These are phyloP conservation scores for Penicillium vulpinum DNA, from an alignment of 2,329 filamentous ascomycete species.

Conservation along the genomic window DNA sequence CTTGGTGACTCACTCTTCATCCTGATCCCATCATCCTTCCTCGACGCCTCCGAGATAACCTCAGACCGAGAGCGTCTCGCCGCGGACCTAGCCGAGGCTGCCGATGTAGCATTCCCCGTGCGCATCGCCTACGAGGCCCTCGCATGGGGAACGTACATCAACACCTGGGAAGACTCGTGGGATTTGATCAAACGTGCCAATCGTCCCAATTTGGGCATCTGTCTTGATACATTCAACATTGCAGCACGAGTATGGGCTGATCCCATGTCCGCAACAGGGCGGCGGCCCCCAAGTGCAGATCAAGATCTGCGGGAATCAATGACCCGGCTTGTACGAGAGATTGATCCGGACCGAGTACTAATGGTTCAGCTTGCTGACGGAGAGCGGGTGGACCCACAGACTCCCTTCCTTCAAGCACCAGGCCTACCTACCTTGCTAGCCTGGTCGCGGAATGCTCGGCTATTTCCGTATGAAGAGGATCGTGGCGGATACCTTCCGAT, in stretches of 20 bases:
- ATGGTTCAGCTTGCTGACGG: conserved; percentile 76
- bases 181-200: conserved; percentile 65
- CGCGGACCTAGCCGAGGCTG: conserved; percentile 21
- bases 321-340: conserved; percentile 51
- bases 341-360: conserved; percentile 66
- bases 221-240: conserved; percentile 77
- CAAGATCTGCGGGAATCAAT: conserved; percentile 56
- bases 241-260: conserved; percentile 70
- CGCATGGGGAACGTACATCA: conserved; percentile 67
- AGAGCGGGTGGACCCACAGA: conserved; percentile 58
- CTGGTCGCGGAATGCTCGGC: conserved; percentile 72
- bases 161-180: conserved; percentile 73
- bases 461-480: conserved; percentile 64
- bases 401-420: conserved; percentile 56
- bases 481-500: conserved; percentile 68
- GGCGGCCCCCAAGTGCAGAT: conserved; percentile 53
- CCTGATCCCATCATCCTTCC: conserved; percentile 27
- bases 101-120: conserved; percentile 22
- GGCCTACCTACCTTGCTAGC: conserved; percentile 66
- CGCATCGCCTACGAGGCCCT: conserved; percentile 68
- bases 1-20: conserved; percentile 24
- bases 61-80: conserved; percentile 20
- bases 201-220: conserved; percentile 70
- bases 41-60: conserved; percentile 18
- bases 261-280: conserved; percentile 55